Evolutionary conservation across 768 basidiomycete genomes (phyloP), one percentile per base, ranked within the genome.

Genomic region (Tylopilus vinaceipallidus): DNA sequence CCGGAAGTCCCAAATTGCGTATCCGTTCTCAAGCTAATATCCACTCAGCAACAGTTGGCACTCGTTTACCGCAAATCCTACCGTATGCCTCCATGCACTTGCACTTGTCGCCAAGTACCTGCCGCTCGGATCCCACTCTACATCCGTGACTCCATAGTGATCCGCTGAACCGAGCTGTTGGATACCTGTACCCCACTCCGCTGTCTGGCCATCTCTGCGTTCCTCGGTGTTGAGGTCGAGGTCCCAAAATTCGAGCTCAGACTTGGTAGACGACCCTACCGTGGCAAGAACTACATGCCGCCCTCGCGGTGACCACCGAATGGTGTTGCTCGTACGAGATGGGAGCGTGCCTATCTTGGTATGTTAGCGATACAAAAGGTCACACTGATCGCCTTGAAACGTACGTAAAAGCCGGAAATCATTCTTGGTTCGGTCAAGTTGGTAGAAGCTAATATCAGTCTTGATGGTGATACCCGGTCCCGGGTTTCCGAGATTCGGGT

Each of bases 211-310:
- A 58, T 79, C 73, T 53, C 75, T 70, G 27, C 73, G 69, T 12
- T 77, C 76, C 50, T 83, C 81, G 52, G 75, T 77, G 56, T 80
- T 86, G 67, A 97, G 95, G 73, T 99, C 97, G 37, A 98, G 78
- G 70, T 99, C 97, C 94, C 91, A 99, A 73, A 98, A 99, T 67
- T 98, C 95, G 24, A 99, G 79, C 70, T 98, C 97, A 9, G 92
- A 98, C 73, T 98, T 98, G 61, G 81, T 84, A 11, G 91, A 88
- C 9, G 91, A 95, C 23, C 95, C 97, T 49, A 98, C 89, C 35
- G 95, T 98, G 20, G 95, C 95, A 52, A 98, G 81, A 45, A 97
- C 89, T 50, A 95, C 89, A 72, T 98, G 93, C 37, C 95, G 87
- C 46, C 97, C 97, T 45, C 90, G 85, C 33, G 97, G 95, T 13